These are phyloP conservation scores for Nakazawaea siamensis DNA, from an alignment of 805 yeast genomes.

Conservation along the genomic window DNA sequence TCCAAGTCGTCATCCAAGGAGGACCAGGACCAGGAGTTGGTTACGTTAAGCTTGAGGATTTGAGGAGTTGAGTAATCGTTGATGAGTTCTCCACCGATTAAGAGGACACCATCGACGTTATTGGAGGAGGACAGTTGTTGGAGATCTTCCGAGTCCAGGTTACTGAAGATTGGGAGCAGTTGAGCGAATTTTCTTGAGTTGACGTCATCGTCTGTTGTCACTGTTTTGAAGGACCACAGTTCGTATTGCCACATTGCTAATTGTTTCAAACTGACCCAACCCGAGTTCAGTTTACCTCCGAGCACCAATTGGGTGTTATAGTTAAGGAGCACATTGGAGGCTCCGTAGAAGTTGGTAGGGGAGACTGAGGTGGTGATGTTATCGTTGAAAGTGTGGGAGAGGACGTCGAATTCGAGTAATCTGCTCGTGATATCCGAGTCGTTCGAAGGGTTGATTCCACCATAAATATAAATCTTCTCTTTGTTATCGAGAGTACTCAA, in stretches of 20 bases:
- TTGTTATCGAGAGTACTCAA: conserved; percentile 30
- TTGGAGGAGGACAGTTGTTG: conserved; percentile 17
- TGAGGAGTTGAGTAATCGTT: conserved; percentile 32
- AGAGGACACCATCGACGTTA: conserved; percentile 32
- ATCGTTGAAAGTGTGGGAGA: conserved; percentile 23
- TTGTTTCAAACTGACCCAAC: conserved; percentile 71
- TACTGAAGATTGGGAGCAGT: conserved; percentile 43
- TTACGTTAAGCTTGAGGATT: conserved; percentile 29
- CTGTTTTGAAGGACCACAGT: conserved; percentile 55
- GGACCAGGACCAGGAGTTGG: conserved; percentile 34
- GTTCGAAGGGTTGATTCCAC: conserved; percentile 31
- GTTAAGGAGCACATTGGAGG: conserved; percentile 32
- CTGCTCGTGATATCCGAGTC: conserved; percentile 20
- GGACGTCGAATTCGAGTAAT: conserved; percentile 35
- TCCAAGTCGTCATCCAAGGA: conserved; percentile 18
- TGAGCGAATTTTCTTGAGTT: conserved; percentile 48
- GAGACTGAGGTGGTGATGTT: conserved; percentile 36
- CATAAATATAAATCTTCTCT: conserved; percentile 41
- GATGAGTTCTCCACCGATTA: conserved; percentile 53
- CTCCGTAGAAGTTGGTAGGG: conserved; percentile 50
- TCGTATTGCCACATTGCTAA: conserved; percentile 64
- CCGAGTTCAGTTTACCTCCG: conserved; percentile 56
- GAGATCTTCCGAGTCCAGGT: conserved; percentile 20
- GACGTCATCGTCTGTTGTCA: conserved; percentile 26
- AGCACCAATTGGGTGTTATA: conserved; percentile 43